phyloP scores from a whole-genome alignment of 2,329 filamentous ascomycete genomes.

The Dichotomopilus funicola region DNA sequence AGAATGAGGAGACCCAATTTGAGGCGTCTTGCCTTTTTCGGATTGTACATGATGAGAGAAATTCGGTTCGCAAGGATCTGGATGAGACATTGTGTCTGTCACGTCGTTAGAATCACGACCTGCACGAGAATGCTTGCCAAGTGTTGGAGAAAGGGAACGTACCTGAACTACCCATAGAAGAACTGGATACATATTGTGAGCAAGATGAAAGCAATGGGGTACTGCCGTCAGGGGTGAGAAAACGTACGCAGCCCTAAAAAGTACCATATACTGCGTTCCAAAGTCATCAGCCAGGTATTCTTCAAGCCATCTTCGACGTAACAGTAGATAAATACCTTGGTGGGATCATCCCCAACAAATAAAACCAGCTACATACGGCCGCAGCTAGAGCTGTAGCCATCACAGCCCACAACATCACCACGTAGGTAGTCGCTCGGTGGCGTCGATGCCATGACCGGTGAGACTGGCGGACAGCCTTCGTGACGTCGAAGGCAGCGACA shows the following conservation, averaged over 20 bases:
- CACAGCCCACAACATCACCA: conserved; percentile 34
- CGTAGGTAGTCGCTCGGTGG: conserved; percentile 28
- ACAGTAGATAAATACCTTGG: conserved; percentile 17
- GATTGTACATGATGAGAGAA: conserved; percentile 37
- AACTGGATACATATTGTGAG: conserved; percentile 4
- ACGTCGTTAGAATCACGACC: background rate
- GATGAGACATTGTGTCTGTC: conserved; percentile 39
- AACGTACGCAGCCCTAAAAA: conserved; percentile 20
- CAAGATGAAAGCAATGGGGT: background rate
- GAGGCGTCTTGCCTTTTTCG: conserved; percentile 29
- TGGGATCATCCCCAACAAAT: conserved; percentile 26
- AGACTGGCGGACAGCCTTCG: conserved; percentile 31
- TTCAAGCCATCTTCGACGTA: no score
- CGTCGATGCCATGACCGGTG: conserved; percentile 23
- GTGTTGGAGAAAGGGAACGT: background rate
- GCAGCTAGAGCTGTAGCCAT: conserved; percentile 27
- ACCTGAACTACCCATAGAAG: conserved; percentile 20
- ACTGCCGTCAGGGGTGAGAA: background rate
- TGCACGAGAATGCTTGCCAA: background rate
- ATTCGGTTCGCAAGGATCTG: conserved; percentile 48
- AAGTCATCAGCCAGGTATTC: background rate
- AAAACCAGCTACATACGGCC: conserved; percentile 30
- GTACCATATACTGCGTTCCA: conserved; percentile 21
- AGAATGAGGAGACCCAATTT: conserved; percentile 35
- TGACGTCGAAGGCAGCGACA: conserved; percentile 28